Evolutionary conservation across 1,284 basidiomycete genomes (phyloP), one percentile per base, ranked within the genome.

Genomic region (Entoloma clypeatum): DNA sequence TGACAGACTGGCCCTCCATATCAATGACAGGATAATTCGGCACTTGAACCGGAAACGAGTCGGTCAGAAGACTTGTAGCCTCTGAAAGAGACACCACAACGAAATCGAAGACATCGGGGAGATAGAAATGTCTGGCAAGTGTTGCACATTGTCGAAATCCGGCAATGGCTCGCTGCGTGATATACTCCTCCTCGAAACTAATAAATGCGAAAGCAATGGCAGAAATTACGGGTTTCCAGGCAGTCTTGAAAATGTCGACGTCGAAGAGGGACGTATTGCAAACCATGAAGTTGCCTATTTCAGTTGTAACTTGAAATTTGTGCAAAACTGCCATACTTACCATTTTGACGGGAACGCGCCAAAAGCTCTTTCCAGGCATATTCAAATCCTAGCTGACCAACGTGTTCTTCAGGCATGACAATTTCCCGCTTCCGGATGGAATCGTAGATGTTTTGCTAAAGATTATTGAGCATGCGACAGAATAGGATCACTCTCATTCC

Each of bases 331-430:
- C 32, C 25, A 22, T 19, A 58, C 75, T 41, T 47, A 85, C 91
- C 90, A 42, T 89, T 79, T 50, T 83, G 79, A 29, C 88, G 76
- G 31, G 93, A 84, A 25, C 93, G 79, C 34, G 84, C 68, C 36
- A 98, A 74, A 19, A 99, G 71, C 54, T 96, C 92, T 62, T 98
- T 98, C 96, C 96, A 99, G 5, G 95, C 92, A 59, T 96, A 98
- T 56, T 99, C 96, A 60, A 99, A 99, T 1, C 96, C 96, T 26
- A 96, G 78, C 61, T 94, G 92, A 1, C 96, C 96, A 4, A 84
- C 88, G 58, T 99, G 96, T 59, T 99, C 96, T 64, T 99, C 94
- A 0, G 96, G 95, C 82, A 99, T 89, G 36, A 99, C 79, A 48
- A 99, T 98, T 67, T 99, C 96, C 33, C 83, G 75, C 63, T 90